These are phyloP conservation scores for Medicago ruthenica DNA, from an alignment of 306 rosid genomes.

Conservation along the genomic window DNA sequence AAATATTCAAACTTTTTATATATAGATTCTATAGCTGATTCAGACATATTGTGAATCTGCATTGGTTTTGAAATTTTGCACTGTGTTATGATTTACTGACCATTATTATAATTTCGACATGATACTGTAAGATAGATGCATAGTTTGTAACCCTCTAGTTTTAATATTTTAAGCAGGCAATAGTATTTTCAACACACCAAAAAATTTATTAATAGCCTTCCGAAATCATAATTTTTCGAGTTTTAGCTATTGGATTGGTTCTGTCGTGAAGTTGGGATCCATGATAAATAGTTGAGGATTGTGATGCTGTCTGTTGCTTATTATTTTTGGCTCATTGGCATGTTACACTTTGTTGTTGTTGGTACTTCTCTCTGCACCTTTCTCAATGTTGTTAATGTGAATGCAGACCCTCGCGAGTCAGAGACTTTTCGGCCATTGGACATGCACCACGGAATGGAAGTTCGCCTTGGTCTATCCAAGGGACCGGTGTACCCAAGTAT, in stretches of 20 bases:
- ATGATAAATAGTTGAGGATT: neutral
- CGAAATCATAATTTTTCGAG: neutral
- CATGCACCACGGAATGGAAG: conserved; percentile 96
- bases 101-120: neutral
- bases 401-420: conserved; percentile 88
- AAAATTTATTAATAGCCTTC: neutral
- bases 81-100: neutral
- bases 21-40: conserved; percentile 3
- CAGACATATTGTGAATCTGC: conserved; percentile 12
- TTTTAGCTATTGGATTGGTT: conserved; percentile 7
- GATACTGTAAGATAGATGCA: neutral
- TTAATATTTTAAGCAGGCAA: conserved; percentile 19
- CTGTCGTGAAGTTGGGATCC: conserved; percentile 3
- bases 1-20: conserved; percentile 8
- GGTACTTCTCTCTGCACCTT: neutral
- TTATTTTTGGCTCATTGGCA: conserved; percentile 10
- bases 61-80: conserved; percentile 12
- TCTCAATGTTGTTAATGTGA: conserved; percentile 27
- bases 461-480: conserved; percentile 85
- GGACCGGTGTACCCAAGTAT: conserved; percentile 87
- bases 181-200: neutral
- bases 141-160: conserved; percentile 6
- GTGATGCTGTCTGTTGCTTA: neutral
- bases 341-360: neutral
- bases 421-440: conserved; percentile 77